Base-by-base conservation (phyloP, 2,329 filamentous ascomycete genomes). In the Colletotrichum echinochloae region DNA sequence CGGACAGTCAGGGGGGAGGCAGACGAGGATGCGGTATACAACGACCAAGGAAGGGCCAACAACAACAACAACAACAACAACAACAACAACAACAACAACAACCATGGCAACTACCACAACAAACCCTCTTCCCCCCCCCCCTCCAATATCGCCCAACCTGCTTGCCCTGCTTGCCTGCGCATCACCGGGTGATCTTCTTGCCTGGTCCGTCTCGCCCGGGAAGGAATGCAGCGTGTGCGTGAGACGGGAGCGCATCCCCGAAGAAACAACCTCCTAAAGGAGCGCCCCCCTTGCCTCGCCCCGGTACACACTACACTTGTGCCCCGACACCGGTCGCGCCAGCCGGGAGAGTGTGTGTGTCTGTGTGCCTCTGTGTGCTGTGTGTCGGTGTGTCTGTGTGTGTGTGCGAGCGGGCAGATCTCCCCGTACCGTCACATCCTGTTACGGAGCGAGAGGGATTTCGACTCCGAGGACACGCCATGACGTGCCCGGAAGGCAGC, bases 401-500 rank as follows among this genome's bases (percentile, higher is more conserved):
- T 56, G n/a, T 16, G 18, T 26, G n/a, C 44, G 26, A 60, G 30
- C 11, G 28, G 35, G 41, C 30, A 60, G 20, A 56, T 37, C 30
- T 39, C 18, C 49, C 8, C 18, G 26, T 48, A 35, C 49, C n/a
- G 28, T 54, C 51, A n/a, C 30, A 54, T 54, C 44, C 52, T 18
- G 44, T 16, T 14, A 16, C 18, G 44, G 62, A 41, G 41, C n/a
- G 33, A 9, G 28, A 35, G 54, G 33, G 23, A n/a, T 37, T 46
- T 39, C 57, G 30, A 28, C 41, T 61, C 66, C 46, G 28, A 28
- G 35, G 35, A 28, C 44, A 48, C 59, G 51, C 44, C 63, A 70
- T 70, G 67, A 70, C 67, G 67, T 70, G 54, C 33, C 57, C 33
- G 44, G 41, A 60, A 39, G 52, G 56, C 28, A 30, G 56, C 57